Evolutionary conservation across 2,329 filamentous ascomycete species (phyloP).

Genomic region (Macrophomina phaseolina): DNA sequence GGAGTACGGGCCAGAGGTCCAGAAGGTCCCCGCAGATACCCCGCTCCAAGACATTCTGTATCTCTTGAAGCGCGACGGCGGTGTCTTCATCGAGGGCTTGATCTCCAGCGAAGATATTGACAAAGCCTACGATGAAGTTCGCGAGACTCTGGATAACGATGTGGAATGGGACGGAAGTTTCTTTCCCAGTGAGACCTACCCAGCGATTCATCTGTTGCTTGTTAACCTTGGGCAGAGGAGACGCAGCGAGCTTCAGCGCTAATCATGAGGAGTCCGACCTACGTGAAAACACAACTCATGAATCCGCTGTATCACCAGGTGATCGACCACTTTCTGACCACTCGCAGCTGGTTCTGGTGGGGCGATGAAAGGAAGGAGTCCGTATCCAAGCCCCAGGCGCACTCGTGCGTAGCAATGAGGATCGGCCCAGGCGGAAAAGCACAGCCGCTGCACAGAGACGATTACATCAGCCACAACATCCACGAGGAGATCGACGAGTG

Average conservation of each 20-base stretch:
- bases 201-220: background rate
- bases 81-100: slow-evolving; percentile 29
- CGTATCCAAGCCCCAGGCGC: slow-evolving; percentile 36
- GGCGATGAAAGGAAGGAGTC: slow-evolving; percentile 36
- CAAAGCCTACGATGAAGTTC: slow-evolving; percentile 29
- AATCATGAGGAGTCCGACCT: slow-evolving; percentile 30
- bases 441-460: slow-evolving; percentile 23
- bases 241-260: slow-evolving; percentile 30
- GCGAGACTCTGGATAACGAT: slow-evolving; percentile 29
- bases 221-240: slow-evolving; percentile 23
- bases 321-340: slow-evolving; percentile 37
- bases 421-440: slow-evolving; percentile 23
- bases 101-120: slow-evolving; percentile 28
- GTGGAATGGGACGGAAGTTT: slow-evolving; percentile 31
- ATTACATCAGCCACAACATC: slow-evolving; percentile 22
- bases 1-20: slow-evolving; percentile 25
- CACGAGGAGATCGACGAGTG: background rate
- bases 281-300: slow-evolving; percentile 32
- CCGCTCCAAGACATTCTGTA: slow-evolving; percentile 28
- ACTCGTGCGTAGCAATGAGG: slow-evolving; percentile 30
- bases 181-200: slow-evolving; percentile 28
- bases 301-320: slow-evolving; percentile 37
- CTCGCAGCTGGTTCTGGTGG: slow-evolving; percentile 38
- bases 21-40: slow-evolving; percentile 28
- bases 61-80: slow-evolving; percentile 30